phyloP scores from a whole-genome alignment of 2,329 filamentous ascomycete genomes.

The Cordyceps javanica region DNA sequence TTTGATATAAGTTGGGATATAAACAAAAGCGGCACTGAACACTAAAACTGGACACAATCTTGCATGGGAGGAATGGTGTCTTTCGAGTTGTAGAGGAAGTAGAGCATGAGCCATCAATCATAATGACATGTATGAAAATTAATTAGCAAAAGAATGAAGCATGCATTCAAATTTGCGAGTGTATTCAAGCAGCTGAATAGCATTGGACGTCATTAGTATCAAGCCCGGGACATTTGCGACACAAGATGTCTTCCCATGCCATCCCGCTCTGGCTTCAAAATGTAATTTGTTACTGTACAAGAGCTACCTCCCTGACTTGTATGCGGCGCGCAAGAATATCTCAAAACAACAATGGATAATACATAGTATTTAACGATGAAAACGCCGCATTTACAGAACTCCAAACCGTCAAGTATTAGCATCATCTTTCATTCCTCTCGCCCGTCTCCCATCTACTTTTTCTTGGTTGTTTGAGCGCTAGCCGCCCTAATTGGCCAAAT shows the following conservation, averaged over 20 bases:
- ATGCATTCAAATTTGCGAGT: not conserved
- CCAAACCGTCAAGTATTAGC: not conserved
- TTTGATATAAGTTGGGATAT: not conserved
- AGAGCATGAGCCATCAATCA: not conserved
- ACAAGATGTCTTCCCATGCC: not conserved
- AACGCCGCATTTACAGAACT: not conserved
- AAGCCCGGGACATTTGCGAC: not conserved
- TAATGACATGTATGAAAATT: not conserved
- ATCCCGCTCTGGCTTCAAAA: not conserved
- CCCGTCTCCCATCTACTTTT: not conserved
- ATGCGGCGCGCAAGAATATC: not conserved
- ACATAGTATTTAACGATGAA: not conserved
- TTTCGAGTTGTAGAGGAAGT: not conserved
- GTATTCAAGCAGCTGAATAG: not conserved
- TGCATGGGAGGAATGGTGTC: not conserved
- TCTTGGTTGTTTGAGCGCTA: not conserved
- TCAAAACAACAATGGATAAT: not conserved
- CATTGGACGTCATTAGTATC: not conserved
- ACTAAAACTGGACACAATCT: not conserved
- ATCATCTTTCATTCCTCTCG: not conserved
- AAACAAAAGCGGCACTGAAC: not conserved
- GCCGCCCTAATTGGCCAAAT: conserved; percentile 22
- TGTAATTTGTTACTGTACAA: not conserved
- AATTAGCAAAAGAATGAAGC: not conserved
- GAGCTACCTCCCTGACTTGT: not conserved